Evolutionary conservation across 75 land plant genomes (phyloP), one percentile per base, ranked within the genome.

Genomic region (Selaginella moellendorffii): DNA sequence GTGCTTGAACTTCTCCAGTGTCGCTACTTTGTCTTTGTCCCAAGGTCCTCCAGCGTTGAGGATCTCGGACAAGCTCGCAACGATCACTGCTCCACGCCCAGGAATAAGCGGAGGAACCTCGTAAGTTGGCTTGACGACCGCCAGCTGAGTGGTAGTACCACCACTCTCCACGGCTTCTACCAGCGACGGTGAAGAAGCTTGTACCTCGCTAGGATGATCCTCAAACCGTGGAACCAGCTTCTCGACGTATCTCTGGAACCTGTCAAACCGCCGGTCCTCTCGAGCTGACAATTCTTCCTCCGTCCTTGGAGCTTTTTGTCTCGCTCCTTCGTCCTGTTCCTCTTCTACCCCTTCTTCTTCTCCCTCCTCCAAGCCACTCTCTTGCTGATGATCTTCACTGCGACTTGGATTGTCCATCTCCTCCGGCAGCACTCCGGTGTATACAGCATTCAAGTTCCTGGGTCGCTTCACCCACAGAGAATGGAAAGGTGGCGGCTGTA

Each of bases 201-300:
- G n/a, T n/a, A n/a, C n/a, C n/a, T n/a, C n/a, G n/a, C n/a, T n/a
- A n/a, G n/a, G n/a, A n/a, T n/a, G 46, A 36, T 36, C 46, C 46
- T 36, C 46, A 14, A 36, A 36, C 46, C 46, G 5, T 36, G 46
- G 46, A 5, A 36, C 46, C 5, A 5, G 46, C 46, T 36, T 36
- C 46, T 36, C 46, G 46, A 36, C 46, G 46, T 36, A 36, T 14
- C 46, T 36, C 46, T 36, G 46, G 46, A 36, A 36, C 46, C 46
- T 36, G 10, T 36, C 46, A 36, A 36, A 36, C 10, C 46, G 46
- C 14, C 46, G n/a, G n/a, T n/a, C n/a, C n/a, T n/a, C n/a, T n/a
- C n/a, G n/a, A n/a, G n/a, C n/a, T n/a, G n/a, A n/a, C n/a, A n/a
- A n/a, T n/a, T 36, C 46, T 36, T 36, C 46, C 14, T 14, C 5